A percentile compares a stretch with the other conserved stretches of the same genome.
Conservation (phyloP, 2,329 filamentous ascomycete species). For the Ampelomyces quisqualis region DNA sequence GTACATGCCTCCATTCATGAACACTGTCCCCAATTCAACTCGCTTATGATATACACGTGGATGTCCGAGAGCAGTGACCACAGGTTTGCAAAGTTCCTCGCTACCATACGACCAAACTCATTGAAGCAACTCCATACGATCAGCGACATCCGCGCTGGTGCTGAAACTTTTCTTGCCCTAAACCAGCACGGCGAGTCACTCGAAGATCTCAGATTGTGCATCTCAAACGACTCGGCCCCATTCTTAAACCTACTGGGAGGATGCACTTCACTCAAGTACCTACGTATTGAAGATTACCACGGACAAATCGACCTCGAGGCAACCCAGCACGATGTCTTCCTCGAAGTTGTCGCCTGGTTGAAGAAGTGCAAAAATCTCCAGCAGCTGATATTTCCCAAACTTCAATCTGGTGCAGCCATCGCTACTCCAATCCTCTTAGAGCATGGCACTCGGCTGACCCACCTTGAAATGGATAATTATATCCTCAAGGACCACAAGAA, state of each 20-base stretch:
- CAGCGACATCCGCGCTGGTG: conserved; percentile 56
- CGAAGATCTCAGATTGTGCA: conserved; percentile 53
- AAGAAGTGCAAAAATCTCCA: conserved; percentile 54
- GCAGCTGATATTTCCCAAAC: conserved; percentile 53
- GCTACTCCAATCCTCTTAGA: conserved; percentile 53
- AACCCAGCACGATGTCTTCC: conserved; percentile 55
- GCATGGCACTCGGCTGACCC: conserved; percentile 50
- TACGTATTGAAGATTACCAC: conserved; percentile 52
- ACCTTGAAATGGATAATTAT: conserved; percentile 54
- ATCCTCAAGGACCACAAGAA: conserved; percentile 50
- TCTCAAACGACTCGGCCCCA: conserved; percentile 52
- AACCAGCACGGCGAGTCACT: conserved; percentile 58
- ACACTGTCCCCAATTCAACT: conserved; percentile 62
- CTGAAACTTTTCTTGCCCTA: conserved; percentile 56
- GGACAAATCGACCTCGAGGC: conserved; percentile 51
- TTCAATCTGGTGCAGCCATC: conserved; percentile 56
- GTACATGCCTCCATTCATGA: conserved; percentile 56
- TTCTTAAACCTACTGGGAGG: conserved; percentile 52
- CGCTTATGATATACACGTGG: conserved; percentile 60
- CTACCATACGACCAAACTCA: conserved; percentile 56
- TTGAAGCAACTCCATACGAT: conserved; percentile 61
- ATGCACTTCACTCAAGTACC: conserved; percentile 52
- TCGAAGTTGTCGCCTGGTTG: conserved; percentile 57
- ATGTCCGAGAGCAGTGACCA: conserved; percentile 55
- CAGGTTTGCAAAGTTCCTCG: conserved; percentile 60